Base-by-base conservation (phyloP, 2,329 filamentous ascomycete species). In the Monascus ruber region DNA sequence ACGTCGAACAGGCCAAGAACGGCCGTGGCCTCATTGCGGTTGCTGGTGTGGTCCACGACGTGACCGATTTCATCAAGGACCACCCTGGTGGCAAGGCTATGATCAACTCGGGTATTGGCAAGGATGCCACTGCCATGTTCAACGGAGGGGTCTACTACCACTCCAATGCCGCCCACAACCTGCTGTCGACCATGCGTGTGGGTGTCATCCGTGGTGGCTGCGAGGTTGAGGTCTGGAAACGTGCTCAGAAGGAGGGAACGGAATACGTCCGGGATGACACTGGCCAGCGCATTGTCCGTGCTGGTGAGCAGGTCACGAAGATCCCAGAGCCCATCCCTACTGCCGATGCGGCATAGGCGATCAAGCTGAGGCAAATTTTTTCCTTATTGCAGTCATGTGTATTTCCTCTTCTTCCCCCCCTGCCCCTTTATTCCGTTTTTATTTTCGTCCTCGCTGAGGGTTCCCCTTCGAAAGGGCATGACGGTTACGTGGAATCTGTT, bases 151-250 rank as follows among this genome's bases (percentile, higher is more conserved):
- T 93, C 45, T 93, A 93, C 70, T 76, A 82, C 62, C 85, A 93
- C 72, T 86, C 81, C 60, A 93, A 93, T 66, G 85, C 84, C 40
- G 85, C 85, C 29, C 85, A 93, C 73, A 93, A 93, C 68, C 66
- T 91, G 44, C 74, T 93, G 47, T 87, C 83, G 5, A 91, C 84
- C 50, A 91, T 91, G 84, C 76, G 85, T 51, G 80, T 91, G 9
- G 85, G 84, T 63, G 85, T 93, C 36, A 81, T 93, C 47, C 83
- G 84, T 38, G 85, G 85, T 47, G 85, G 85, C 33, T 86, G 83
- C 60, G 85, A 91, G 63, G 85, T 93, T 26, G 85, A 93, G 72
- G 87, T 91, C 65, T 93, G 85, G 85, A 91, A 91, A 76, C 81
- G 84, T 33, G 78, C 83, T 41, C 82, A 88, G 63, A 76, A 79